Base-by-base conservation (phyloP, 2,329 filamentous ascomycete genomes). In the Achaetomium macrosporum region DNA sequence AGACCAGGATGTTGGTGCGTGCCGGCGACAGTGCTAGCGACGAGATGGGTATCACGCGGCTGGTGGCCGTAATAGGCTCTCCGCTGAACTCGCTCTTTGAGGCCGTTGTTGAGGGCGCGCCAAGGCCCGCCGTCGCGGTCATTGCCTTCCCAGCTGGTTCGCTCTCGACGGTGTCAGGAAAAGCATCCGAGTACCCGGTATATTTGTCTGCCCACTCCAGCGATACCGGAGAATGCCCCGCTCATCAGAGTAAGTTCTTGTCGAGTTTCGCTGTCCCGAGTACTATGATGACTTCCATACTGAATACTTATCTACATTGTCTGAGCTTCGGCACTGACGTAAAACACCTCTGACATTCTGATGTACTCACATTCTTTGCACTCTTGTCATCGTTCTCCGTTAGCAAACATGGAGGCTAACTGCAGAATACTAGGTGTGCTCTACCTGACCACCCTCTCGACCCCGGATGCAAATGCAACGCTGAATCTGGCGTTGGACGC, bases 301-400 rank as follows among this genome's bases (percentile, higher is more conserved):
- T 72, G 79, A 95, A 93, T 89, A 91, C 91, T 97, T 97, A 97
- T 96, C 92, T 96, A 97, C 92, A 96, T 97, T 97, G 90, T 88
- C 92, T 91, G 92, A 95, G 87, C 55, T 75, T 71, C 79, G 79
- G 74, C 74, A 65, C 86, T 95, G 91, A 95, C 84, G 90, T 93
- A 79, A 79, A 77, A 77, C 77, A 80, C 81, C 83, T 90, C 87
- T 92, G 85, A 92, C 84, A 89, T 85, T 75, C 90, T 95, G 90
- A 95, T 82, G 73, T 75, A 73, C 71, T 65, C 60, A 59, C 51
- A 31, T 57, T 50, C 57, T 52, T 36, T 57, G 63, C 52, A 56
- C 43, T 44, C 59, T 55, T 54, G 48, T 41, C 30, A 46, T 30
- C 39, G 10, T 30, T 25, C 25, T 25, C 7, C 25, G 25, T 4